Conservation (phyloP, 306 rosid species). For the Fragaria vesca region DNA sequence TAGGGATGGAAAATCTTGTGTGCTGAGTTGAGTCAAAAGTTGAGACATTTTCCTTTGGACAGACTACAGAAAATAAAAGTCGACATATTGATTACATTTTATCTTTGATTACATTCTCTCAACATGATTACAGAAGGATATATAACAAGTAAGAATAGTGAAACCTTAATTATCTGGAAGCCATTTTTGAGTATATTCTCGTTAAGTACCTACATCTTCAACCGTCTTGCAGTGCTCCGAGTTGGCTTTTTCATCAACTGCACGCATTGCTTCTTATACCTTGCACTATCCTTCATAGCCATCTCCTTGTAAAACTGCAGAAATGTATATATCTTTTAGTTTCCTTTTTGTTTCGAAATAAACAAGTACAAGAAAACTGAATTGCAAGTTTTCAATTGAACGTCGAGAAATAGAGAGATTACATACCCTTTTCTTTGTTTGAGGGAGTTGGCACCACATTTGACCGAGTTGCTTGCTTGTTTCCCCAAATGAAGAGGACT, state of each 20-base stretch:
- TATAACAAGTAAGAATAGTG: background rate
- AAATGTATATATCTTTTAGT: background rate
- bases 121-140: too few species aligned
- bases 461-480: constrained; percentile 22
- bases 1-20: background rate
- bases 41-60: background rate
- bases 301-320: constrained; percentile 28
- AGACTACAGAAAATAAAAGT: too few species aligned
- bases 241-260: constrained; percentile 16
- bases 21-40: background rate
- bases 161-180: background rate
- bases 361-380: background rate
- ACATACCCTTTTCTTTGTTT: constrained; percentile 19
- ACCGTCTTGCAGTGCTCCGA: background rate
- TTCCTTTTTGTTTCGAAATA: background rate
- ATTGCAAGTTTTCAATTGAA: background rate
- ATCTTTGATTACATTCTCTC: too few species aligned
- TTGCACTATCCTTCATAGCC: constrained; percentile 34
- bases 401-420: background rate
- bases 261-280: constrained; percentile 28
- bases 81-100: too few species aligned
- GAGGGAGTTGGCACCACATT: constrained; percentile 30
- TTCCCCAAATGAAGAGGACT: constrained; percentile 24
- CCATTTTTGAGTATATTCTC: background rate
- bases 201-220: background rate